phyloP scores from a whole-genome alignment of 768 basidiomycete species.

The Boletus edulis region DNA sequence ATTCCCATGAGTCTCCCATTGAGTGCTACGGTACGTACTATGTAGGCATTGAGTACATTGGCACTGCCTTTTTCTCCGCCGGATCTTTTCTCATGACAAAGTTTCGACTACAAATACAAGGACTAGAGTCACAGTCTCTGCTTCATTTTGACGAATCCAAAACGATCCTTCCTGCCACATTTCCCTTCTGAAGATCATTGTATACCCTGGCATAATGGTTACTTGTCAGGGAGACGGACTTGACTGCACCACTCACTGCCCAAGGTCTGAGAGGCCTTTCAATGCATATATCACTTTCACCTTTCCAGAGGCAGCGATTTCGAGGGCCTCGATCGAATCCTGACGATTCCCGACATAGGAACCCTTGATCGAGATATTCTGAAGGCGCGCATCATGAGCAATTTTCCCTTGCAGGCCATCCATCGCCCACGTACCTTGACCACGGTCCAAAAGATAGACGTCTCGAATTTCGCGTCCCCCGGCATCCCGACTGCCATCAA shows the following conservation, averaged over 20 bases:
- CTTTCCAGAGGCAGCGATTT: slow-evolving; percentile 67
- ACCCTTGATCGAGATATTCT: slow-evolving; percentile 28
- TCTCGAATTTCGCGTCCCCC: slow-evolving; percentile 50
- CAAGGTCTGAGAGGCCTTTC: slow-evolving; percentile 50
- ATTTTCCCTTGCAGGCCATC: too few species aligned
- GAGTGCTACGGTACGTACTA: too few species aligned
- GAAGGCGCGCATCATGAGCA: background rate
- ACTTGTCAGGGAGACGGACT: background rate
- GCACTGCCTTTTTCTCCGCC: too few species aligned
- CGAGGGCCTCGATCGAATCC: slow-evolving; percentile 78
- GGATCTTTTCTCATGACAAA: too few species aligned
- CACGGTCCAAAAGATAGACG: slow-evolving; percentile 72
- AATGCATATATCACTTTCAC: slow-evolving; percentile 58
- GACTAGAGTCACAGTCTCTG: too few species aligned
- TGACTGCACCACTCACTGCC: slow-evolving; percentile 39
- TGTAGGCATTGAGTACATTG: too few species aligned
- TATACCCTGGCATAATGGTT: slow-evolving; percentile 31
- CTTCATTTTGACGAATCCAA: slow-evolving; percentile 33
- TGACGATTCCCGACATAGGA: slow-evolving; percentile 72
- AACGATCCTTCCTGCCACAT: slow-evolving; percentile 42
- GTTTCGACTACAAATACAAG: too few species aligned
- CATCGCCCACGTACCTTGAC: slow-evolving; percentile 41
- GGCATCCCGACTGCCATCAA: slow-evolving; percentile 83
- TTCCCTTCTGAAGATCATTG: slow-evolving; percentile 38
- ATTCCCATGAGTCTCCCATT: too few species aligned